phyloP scores from a whole-genome alignment of 768 basidiomycete species.

The Cystobasidium tubakii region DNA sequence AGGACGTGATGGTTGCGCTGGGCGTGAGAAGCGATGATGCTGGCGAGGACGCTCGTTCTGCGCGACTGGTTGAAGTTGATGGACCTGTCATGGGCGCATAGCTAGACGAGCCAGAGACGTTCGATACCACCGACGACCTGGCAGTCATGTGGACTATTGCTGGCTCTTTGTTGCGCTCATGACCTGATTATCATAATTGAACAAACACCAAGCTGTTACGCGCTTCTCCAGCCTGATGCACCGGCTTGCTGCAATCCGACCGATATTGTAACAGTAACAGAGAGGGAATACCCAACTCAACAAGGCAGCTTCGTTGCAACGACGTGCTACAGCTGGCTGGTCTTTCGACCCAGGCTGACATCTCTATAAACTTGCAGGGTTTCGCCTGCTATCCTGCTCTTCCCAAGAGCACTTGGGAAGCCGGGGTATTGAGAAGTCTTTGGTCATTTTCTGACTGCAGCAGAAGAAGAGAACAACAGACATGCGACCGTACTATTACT shows the following conservation, averaged over 20 bases:
- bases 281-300: too few relatives aligned
- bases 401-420: too few relatives aligned
- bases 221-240: too few relatives aligned
- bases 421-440: background rate
- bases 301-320: too few relatives aligned
- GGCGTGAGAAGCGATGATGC: constrained; percentile 5
- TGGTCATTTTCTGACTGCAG: background rate
- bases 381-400: too few relatives aligned
- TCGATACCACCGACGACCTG: background rate
- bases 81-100: background rate
- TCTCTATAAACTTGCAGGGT: too few relatives aligned
- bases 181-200: background rate
- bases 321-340: too few relatives aligned
- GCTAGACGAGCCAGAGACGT: background rate
- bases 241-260: too few relatives aligned
- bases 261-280: too few relatives aligned
- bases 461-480: background rate
- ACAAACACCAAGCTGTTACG: too few relatives aligned
- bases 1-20: background rate
- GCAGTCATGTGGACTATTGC: background rate
- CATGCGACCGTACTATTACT: background rate
- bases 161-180: background rate
- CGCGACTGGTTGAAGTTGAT: background rate
- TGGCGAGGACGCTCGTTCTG: background rate
- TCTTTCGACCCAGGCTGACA: too few relatives aligned